phyloP scores from a whole-genome alignment of 805 yeast genomes.

The Debaryomyces prosopidis region DNA sequence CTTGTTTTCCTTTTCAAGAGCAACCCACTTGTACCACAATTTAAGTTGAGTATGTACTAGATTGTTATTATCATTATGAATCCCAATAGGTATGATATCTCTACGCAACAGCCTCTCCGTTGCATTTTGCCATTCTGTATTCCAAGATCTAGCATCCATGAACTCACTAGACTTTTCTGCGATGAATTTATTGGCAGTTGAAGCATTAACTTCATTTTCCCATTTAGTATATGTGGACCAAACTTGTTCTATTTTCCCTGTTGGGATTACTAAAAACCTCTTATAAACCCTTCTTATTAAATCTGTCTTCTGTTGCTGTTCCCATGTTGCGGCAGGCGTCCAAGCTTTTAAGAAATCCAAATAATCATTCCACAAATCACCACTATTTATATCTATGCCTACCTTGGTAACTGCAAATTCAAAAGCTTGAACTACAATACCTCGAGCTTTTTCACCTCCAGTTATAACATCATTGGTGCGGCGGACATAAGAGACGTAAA shows the following conservation, averaged over 20 bases:
- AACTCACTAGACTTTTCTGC: constrained; percentile 81
- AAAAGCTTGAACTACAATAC: constrained; percentile 74
- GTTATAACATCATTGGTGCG: constrained; percentile 67
- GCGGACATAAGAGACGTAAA: constrained; percentile 78
- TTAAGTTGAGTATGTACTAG: constrained; percentile 43
- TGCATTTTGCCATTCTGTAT: constrained; percentile 65
- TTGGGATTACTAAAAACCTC: constrained; percentile 72
- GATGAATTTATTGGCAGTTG: constrained; percentile 81
- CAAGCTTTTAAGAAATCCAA: constrained; percentile 74
- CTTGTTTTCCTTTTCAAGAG: constrained; percentile 75
- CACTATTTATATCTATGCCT: constrained; percentile 74
- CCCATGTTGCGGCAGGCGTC: constrained; percentile 82
- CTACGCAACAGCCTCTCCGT: constrained; percentile 51
- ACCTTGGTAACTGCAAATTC: constrained; percentile 78
- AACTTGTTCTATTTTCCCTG: constrained; percentile 66
- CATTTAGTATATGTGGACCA: constrained; percentile 84
- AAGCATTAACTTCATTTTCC: constrained; percentile 73
- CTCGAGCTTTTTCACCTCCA: constrained; percentile 80
- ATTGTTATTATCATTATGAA: constrained; percentile 12
- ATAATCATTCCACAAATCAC: constrained; percentile 78
- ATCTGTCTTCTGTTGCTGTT: constrained; percentile 78
- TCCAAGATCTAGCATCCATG: constrained; percentile 81
- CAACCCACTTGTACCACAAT: constrained; percentile 73
- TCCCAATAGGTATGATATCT: constrained; percentile 30
- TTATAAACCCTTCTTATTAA: constrained; percentile 72